Conservation (phyloP, 352 stramenopile genomes). For the Pythium utonaiense region DNA sequence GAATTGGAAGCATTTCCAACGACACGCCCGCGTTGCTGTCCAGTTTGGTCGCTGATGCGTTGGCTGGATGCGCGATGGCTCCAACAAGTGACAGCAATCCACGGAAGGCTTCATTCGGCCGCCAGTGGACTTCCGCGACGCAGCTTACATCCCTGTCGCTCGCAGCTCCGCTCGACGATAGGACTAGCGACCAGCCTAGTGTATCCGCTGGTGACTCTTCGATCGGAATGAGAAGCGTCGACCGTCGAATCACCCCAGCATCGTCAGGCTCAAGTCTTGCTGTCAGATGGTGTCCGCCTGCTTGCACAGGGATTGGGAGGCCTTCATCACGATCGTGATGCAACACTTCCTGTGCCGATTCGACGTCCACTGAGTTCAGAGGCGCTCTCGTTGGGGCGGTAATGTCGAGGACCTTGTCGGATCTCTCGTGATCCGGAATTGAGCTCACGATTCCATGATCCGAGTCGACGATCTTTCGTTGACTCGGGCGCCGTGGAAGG, state of each 20-base stretch:
- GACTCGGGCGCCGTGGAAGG: constrained; percentile 27
- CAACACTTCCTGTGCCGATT: neutral
- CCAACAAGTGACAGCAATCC: constrained; percentile 46
- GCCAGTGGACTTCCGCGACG: constrained; percentile 57
- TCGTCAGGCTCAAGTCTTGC: constrained; percentile 40
- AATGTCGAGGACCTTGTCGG: constrained; percentile 19
- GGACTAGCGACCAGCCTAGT: constrained; percentile 37
- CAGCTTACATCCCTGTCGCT: constrained; percentile 7
- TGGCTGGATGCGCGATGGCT: neutral
- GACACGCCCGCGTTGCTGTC: neutral
- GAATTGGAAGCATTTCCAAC: constrained; percentile 30
- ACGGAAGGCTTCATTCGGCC: constrained; percentile 37
- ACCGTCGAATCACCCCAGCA: constrained; percentile 37
- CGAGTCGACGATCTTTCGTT: constrained; percentile 4
- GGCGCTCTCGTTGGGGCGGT: constrained; percentile 18
- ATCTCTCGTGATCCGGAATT: neutral
- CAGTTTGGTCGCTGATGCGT: neutral
- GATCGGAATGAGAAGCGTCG: constrained; percentile 60
- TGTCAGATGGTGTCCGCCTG: neutral
- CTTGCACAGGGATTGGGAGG: neutral
- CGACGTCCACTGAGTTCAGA: neutral
- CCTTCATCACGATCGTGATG: neutral
- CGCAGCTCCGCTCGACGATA: neutral
- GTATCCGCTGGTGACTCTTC: constrained; percentile 70
- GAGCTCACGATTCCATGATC: neutral